Evolutionary conservation across 768 basidiomycete genomes (phyloP).

Genomic region (Tubosaeta sp.): DNA sequence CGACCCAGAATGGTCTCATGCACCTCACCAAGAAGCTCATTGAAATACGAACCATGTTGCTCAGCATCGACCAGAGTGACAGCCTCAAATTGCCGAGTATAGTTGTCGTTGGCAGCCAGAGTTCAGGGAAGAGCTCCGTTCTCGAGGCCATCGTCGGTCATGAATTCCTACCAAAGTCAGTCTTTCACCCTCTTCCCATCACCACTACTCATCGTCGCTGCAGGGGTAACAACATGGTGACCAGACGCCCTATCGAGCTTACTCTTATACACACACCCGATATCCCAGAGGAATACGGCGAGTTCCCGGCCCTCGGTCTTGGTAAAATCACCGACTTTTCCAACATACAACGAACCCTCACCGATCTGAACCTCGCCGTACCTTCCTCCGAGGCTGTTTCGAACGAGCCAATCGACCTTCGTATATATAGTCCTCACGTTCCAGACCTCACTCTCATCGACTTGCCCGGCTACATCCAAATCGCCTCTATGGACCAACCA

Average conservation of each 20-base stretch:
- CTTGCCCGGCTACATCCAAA: constrained; percentile 95
- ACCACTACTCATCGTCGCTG: not conserved
- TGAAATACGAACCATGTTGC: constrained; percentile 90
- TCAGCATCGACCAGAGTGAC: constrained; percentile 95
- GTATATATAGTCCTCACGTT: constrained; percentile 93
- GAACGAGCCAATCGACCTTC: constrained; percentile 91
- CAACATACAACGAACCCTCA: constrained; percentile 88
- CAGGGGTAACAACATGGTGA: constrained; percentile 99
- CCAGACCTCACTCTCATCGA: constrained; percentile 98
- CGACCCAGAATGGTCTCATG: constrained; percentile 80
- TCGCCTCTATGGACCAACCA: constrained; percentile 92
- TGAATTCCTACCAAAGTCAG: constrained; percentile 96
- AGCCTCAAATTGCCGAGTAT: constrained; percentile 93
- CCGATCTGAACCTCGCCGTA: constrained; percentile 93
- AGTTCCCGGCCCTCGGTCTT: constrained; percentile 87
- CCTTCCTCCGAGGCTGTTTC: constrained; percentile 89
- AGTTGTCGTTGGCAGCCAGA: constrained; percentile 97
- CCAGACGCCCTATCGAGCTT: constrained; percentile 94
- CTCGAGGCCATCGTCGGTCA: constrained; percentile 97
- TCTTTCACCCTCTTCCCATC: constrained; percentile 10
- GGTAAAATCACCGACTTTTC: constrained; percentile 88
- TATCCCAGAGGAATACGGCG: constrained; percentile 76
- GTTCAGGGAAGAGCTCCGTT: constrained; percentile 97
- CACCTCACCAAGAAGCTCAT: constrained; percentile 93
- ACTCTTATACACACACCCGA: constrained; percentile 91